A percentile compares a stretch with the other conserved stretches of the same genome.
phyloP scores from a whole-genome alignment of 1,139 yeast genomes.

The Scheffersomyces lignicola region DNA sequence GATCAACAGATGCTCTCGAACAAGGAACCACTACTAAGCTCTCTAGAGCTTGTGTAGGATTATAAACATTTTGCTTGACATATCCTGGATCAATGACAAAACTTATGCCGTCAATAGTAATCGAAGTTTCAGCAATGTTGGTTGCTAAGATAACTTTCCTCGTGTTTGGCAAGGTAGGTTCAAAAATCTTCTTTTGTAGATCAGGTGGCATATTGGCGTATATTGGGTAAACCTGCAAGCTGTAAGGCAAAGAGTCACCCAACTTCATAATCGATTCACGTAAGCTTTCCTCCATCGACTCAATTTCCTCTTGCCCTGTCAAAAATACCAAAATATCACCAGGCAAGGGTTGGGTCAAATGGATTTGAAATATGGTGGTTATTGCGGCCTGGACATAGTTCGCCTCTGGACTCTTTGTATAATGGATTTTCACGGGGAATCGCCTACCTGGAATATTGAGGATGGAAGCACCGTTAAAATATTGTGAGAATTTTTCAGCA shows the following conservation, averaged over 20 bases:
- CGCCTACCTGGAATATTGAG: constrained; percentile 88
- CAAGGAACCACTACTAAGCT: constrained; percentile 82
- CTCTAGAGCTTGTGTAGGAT: constrained; percentile 88
- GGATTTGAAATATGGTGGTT: constrained; percentile 77
- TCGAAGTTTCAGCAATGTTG: constrained; percentile 94
- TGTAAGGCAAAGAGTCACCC: constrained; percentile 57
- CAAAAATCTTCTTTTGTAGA: constrained; percentile 76
- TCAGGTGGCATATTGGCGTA: constrained; percentile 91
- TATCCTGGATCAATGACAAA: constrained; percentile 93
- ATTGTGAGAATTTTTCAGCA: constrained; percentile 78
- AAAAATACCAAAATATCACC: constrained; percentile 92
- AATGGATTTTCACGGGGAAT: constrained; percentile 84
- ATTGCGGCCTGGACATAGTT: constrained; percentile 88
- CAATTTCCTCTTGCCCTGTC: constrained; percentile 96
- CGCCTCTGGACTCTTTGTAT: constrained; percentile 86
- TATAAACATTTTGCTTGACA: constrained; percentile 82
- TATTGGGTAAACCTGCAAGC: constrained; percentile 78
- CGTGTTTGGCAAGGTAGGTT: constrained; percentile 76
- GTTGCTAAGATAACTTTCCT: constrained; percentile 93
- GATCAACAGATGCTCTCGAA: constrained; percentile 93
- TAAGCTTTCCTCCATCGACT: constrained; percentile 70
- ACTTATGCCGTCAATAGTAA: constrained; percentile 88
- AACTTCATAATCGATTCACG: constrained; percentile 63
- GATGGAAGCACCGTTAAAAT: constrained; percentile 81
- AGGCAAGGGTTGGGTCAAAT: constrained; percentile 58